Base-by-base conservation (phyloP, 441 rosid species). In the Metrosideros polymorpha region DNA sequence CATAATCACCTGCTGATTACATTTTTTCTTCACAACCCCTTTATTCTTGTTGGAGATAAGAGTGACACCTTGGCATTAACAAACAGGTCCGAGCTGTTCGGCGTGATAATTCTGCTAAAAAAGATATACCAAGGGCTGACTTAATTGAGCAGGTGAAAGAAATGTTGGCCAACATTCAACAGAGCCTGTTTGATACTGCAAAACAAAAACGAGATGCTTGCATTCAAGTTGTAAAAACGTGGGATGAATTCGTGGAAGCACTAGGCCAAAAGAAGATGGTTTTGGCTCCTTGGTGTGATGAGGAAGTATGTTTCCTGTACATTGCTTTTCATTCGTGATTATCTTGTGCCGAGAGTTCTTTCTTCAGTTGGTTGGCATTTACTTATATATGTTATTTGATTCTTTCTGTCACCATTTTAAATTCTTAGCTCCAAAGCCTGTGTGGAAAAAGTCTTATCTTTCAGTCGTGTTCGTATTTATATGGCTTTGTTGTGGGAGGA, bases 221-320 rank as follows among this genome's bases (percentile, higher is more conserved):
- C 87, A 86, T 98, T 89, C 84, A 94, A 93, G 93, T 88, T 57
- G 92, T 90, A 12, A 94, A 92, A 89, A 96, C 98, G 43, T 96
- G 99, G 99, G 98, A 95, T 82, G 98, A 95, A 89, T 98, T 98
- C 76, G 87, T 88, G 56, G 93, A 90, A 77, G 98, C 98, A 88
- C 93, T 98, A 22, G 89, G 91, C 87, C 92, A 95, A 84, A 96
- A 89, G 94, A 96, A 98, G 90, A 90, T 98, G 94, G 94, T 98
- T 89, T 92, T 98, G 87, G 99, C 99, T 91, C 97, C 99, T 50
- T 98, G 99, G 99, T 96, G 99, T 85, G 95, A 94, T 76, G 97
- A 96, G 89, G 98, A 94, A 98, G 99, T 95, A 91, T 71, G 79
- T 71, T 71, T 71, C 17, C 79, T 22, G 79, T 39, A 39, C 79